Evolutionary conservation across 1,139 yeast genomes (phyloP).

Genomic region (Candida buenavistaensis): DNA sequence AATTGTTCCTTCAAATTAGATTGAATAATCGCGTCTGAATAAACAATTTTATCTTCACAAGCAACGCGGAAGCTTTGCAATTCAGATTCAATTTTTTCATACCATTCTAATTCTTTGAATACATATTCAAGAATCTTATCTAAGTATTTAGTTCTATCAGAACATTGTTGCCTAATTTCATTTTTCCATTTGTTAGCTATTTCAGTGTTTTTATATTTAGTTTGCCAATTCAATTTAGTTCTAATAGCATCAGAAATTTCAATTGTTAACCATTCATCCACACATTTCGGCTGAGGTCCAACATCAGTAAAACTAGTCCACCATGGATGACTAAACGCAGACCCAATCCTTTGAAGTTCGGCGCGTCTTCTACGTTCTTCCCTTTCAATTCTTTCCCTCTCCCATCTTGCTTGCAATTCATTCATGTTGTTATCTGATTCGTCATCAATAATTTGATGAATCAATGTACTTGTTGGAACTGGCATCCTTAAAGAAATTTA

Average conservation of each 20-base stretch:
- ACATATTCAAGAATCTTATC: slow-evolving; percentile 24
- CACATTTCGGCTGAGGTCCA: slow-evolving; percentile 20
- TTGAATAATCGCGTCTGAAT: slow-evolving; percentile 17
- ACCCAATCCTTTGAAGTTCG: slow-evolving; percentile 8
- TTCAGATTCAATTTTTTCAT: slow-evolving; percentile 17
- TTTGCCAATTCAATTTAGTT: slow-evolving; percentile 32
- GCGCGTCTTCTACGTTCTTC: slow-evolving; percentile 10
- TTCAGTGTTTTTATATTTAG: slow-evolving; percentile 25
- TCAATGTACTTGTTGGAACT: too few relatives aligned
- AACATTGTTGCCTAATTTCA: slow-evolving; percentile 23
- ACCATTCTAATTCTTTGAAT: slow-evolving; percentile 31
- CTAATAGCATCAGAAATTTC: slow-evolving; percentile 26
- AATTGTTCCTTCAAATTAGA: slow-evolving; percentile 14
- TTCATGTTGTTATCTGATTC: too few relatives aligned
- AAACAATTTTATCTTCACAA: slow-evolving; percentile 21
- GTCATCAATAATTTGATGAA: too few relatives aligned
- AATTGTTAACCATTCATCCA: slow-evolving; percentile 27
- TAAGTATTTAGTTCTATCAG: slow-evolving; percentile 14
- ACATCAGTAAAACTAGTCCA: slow-evolving; percentile 14
- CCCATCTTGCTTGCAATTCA: slow-evolving; percentile 4
- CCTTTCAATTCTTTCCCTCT: slow-evolving; percentile 3
- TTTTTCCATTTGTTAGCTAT: slow-evolving; percentile 32
- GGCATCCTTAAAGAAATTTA: too few relatives aligned
- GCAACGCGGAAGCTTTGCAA: slow-evolving; percentile 13
- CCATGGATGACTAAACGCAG: slow-evolving; percentile 15